Evolutionary conservation across 208 protist genomes (phyloP), one percentile per base, ranked within the genome.

Genomic region (Acanthamoeba royreba): DNA sequence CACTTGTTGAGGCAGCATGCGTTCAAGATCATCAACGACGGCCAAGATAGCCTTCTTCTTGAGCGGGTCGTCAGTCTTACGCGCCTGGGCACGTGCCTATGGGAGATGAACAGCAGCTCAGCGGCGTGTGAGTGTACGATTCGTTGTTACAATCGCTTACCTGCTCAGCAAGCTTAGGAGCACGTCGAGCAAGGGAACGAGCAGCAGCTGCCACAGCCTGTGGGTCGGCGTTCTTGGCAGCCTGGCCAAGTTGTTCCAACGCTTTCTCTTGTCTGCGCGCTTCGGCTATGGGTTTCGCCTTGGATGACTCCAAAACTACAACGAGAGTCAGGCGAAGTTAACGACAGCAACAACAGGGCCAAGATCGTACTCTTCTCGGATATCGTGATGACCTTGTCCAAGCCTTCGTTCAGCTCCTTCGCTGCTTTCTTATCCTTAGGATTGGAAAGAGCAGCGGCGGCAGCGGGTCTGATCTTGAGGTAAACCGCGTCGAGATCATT

Each of bases 171-270:
- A 92, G 86, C 86, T 92, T 92, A 22, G 86, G 53, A 0, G 55
- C 86, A 17, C 47, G 38, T 4, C 45, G 38, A 22, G 55, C 55
- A 38, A 92, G 40, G 17, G 47, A 55, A 4, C 42, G 49, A 13
- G 86, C 86, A n/a, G 86, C 42, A 40, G 58, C 55, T n/a, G 86
- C 55, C 40, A 92, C 49, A 40, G 52, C 86, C 53, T 92, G 49
- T 0, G 86, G 53, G 86, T 63, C 86, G 19, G 17, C 11, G n/a
- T 74, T 69, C 86, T 13, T 72, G 11, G 52, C 49, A 40, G 86
- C 86, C 2, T 22, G 40, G 33, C 19, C 83, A 42, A 90, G 4
- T 49, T 90, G 42, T 35, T 86, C 74, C 11, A 86, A 11, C 3
- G 4, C 74, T 42, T 49, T 86, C 49, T 88, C 79, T 38, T 88